Conservation (phyloP, 202 grass and related monocot genomes). For the Miscanthus sacchariflorus region DNA sequence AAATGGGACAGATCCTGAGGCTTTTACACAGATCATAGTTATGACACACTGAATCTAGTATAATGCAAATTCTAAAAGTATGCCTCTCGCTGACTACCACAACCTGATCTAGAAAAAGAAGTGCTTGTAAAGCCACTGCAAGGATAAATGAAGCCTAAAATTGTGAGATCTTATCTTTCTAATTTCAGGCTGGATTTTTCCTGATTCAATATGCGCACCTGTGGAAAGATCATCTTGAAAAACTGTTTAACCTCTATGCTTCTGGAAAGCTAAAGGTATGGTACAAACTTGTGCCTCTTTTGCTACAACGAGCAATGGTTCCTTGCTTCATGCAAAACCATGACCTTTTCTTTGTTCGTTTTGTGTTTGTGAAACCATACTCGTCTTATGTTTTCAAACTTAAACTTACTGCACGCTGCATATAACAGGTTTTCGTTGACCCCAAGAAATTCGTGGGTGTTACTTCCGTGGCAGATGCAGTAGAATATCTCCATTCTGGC, state of each 20-base stretch:
- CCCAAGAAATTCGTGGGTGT: slow-evolving; percentile 80
- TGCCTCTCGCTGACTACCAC: neutral
- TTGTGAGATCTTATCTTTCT: neutral
- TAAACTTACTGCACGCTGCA: neutral
- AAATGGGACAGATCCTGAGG: neutral
- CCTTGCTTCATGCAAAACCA: neutral
- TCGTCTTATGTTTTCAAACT: neutral
- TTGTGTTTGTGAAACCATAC: neutral
- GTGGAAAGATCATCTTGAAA: slow-evolving; percentile 77
- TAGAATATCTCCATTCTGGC: slow-evolving; percentile 97
- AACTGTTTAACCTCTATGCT: slow-evolving; percentile 66
- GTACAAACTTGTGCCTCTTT: neutral
- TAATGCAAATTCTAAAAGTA: neutral
- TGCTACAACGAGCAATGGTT: neutral
- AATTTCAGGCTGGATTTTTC: slow-evolving; percentile 78
- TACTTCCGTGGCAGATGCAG: slow-evolving; percentile 82
- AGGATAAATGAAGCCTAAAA: neutral
- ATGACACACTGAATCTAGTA: slow-evolving; percentile 1
- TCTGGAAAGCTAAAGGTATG: slow-evolving; percentile 81
- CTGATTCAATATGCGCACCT: slow-evolving; percentile 70
- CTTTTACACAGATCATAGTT: neutral
- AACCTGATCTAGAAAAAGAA: neutral
- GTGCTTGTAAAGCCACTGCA: neutral
- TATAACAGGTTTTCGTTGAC: slow-evolving; percentile 74
- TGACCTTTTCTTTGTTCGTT: neutral